These are phyloP conservation scores for Agaricus blazei DNA, from an alignment of 768 basidiomycete species.

Conservation along the genomic window DNA sequence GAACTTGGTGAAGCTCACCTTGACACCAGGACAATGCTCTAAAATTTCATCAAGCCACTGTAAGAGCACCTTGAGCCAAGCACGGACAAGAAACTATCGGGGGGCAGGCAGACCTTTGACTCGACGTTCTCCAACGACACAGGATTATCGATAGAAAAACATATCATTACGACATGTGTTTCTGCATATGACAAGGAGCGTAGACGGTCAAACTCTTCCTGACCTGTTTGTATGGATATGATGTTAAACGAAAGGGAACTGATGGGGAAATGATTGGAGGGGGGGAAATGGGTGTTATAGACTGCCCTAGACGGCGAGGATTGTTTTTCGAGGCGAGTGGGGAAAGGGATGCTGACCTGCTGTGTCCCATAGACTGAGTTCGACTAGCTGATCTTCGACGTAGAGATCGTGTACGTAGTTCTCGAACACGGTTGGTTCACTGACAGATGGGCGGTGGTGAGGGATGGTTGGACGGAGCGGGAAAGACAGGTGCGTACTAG, in stretches of 20 bases:
- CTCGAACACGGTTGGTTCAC: constrained; percentile 94
- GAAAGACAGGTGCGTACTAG: constrained; percentile 52
- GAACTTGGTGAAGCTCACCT: constrained; percentile 42
- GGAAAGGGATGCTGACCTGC: constrained; percentile 57
- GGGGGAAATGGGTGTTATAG: neutral
- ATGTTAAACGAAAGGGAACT: constrained; percentile 10
- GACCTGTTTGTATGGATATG: constrained; percentile 46
- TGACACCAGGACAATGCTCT: constrained; percentile 93
- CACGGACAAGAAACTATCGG: neutral
- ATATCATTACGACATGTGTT: constrained; percentile 94
- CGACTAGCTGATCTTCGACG: constrained; percentile 83
- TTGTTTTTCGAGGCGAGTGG: neutral
- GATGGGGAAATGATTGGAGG: neutral
- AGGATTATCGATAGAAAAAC: constrained; percentile 96
- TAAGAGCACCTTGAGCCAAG: neutral
- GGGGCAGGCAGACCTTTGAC: constrained; percentile 55
- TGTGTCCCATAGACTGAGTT: constrained; percentile 96
- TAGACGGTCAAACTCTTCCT: constrained; percentile 93
- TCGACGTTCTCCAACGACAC: constrained; percentile 96
- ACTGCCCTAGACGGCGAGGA: neutral
- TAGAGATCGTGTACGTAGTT: constrained; percentile 91
- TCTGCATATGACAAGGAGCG: constrained; percentile 95
- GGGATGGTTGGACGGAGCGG: constrained; percentile 2
- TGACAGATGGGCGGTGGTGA: constrained; percentile 20
- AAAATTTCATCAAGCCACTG: constrained; percentile 94